Conservation (phyloP, 164 flowering plant genomes). For the Nymphaea thermarum region DNA sequence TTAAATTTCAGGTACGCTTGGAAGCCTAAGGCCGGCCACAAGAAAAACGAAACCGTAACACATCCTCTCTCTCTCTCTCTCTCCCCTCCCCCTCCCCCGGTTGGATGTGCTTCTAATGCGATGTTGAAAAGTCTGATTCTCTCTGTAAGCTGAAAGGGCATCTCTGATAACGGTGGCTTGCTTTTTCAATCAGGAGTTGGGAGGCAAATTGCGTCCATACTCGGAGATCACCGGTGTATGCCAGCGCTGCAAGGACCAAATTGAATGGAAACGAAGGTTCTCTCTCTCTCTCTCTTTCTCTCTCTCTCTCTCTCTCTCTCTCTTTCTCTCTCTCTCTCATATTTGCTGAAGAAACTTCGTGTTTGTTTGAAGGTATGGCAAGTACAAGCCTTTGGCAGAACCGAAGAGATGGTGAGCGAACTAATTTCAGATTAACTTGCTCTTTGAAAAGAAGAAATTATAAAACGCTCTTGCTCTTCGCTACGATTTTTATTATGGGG, state of each 20-base stretch:
- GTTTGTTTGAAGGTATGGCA: slow-evolving; percentile 41
- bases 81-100: background rate
- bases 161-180: background rate
- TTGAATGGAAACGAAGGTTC: slow-evolving; percentile 86
- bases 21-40: slow-evolving; percentile 57
- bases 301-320: background rate
- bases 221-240: slow-evolving; percentile 87
- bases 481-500: background rate
- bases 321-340: background rate
- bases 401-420: slow-evolving; percentile 69
- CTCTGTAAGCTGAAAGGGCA: background rate
- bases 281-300: background rate
- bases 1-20: slow-evolving; percentile 36
- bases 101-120: too few relatives aligned
- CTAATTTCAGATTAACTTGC: background rate
- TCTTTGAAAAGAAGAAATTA: background rate
- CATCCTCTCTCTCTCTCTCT: background rate
- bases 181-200: slow-evolving; percentile 47
- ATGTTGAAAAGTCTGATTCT: background rate
- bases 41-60: slow-evolving; percentile 71
- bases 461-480: background rate
- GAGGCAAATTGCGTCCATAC: slow-evolving; percentile 61
- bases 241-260: slow-evolving; percentile 71
- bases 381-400: slow-evolving; percentile 73
- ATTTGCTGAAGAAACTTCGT: background rate